Base-by-base conservation (phyloP, 306 rosid genomes). In the Ochetophila trinervis region DNA sequence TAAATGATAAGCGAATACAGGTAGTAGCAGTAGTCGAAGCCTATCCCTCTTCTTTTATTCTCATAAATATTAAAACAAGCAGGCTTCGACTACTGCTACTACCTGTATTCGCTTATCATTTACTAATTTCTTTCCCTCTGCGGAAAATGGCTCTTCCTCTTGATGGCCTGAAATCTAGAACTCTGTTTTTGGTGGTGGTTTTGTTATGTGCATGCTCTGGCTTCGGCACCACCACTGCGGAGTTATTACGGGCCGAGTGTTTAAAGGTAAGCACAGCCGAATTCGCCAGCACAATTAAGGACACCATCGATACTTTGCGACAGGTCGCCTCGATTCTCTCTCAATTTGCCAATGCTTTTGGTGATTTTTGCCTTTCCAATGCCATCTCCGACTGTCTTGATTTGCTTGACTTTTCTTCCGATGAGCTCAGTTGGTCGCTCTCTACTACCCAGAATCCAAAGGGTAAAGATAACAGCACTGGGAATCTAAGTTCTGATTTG, bases 371-470 rank as follows among this genome's bases (percentile, higher is more conserved):
- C 13, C 76, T 82, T 56, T 65, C 96, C 8, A 76, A 65, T 19
- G 96, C 97, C 80, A 57, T 91, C 64, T 70, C 76, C 6, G 94
- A 88, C 75, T 91, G 97, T 65, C 68, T 86, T 5, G 93, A 88
- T 20, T 78, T 91, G 63, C 84, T 91, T 1, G 91, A 91, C 21
- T 56, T 72, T 60, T 81, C 96, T 24, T 40, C 74, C 4, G 93
- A 91, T 5, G 81, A 65, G 37, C 74, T 88, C 62, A 35, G 23
- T 9, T 76, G 88, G 91, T 59, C 97, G 4, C 48, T 76, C 52
- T 80, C 93, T 48, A 91, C 91, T 4, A 27, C 87, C 22, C 75
- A 84, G 70, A 71, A 50, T 44, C 88, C 85, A 16, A 73, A 67
- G 22, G 95, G 91, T 11, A 85, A 84, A 50, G 59, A 73, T 16